Evolutionary conservation across 1,284 basidiomycete genomes (phyloP).

Genomic region (Marasmius tenuissimus): DNA sequence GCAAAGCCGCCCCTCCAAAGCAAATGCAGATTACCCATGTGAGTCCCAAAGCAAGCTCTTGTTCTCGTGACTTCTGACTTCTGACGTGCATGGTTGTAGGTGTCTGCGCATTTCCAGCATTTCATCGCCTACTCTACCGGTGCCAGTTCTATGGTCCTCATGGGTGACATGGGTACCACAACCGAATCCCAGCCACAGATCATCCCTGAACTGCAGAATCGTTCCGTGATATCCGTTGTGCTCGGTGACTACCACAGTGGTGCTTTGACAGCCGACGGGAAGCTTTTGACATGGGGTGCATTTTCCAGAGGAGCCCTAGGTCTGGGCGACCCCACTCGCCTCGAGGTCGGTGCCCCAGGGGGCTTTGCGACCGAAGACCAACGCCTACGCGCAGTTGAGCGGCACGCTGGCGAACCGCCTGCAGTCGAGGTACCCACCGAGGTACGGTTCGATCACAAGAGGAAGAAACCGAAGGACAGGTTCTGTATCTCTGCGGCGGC

Average conservation of each 20-base stretch:
- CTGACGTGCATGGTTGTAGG: slow-evolving; percentile 39
- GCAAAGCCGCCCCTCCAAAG: slow-evolving; percentile 36
- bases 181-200: slow-evolving; percentile 51
- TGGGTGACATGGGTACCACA: slow-evolving; percentile 50
- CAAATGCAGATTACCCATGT: slow-evolving; percentile 72
- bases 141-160: slow-evolving; percentile 62
- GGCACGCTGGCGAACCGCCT: slow-evolving; percentile 37
- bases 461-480: slow-evolving; percentile 47
- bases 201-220: slow-evolving; percentile 71
- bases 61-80: slow-evolving; percentile 18
- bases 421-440: slow-evolving; percentile 60
- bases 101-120: slow-evolving; percentile 80
- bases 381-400: slow-evolving; percentile 29
- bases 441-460: slow-evolving; percentile 66
- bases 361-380: slow-evolving; percentile 47
- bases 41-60: slow-evolving; percentile 23
- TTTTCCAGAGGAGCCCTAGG: slow-evolving; percentile 82
- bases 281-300: slow-evolving; percentile 82
- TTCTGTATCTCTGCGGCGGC: slow-evolving; percentile 82
- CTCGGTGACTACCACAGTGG: slow-evolving; percentile 90
- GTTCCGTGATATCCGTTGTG: slow-evolving; percentile 77
- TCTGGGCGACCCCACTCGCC: slow-evolving; percentile 64
- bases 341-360: slow-evolving; percentile 58
- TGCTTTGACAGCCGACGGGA: slow-evolving; percentile 77
- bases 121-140: slow-evolving; percentile 84